Percentiles rank a stretch among this genome's conserved stretches.
These are phyloP conservation scores for Nakazawaea peltata DNA, from an alignment of 805 yeast genomes.

Conservation along the genomic window DNA sequence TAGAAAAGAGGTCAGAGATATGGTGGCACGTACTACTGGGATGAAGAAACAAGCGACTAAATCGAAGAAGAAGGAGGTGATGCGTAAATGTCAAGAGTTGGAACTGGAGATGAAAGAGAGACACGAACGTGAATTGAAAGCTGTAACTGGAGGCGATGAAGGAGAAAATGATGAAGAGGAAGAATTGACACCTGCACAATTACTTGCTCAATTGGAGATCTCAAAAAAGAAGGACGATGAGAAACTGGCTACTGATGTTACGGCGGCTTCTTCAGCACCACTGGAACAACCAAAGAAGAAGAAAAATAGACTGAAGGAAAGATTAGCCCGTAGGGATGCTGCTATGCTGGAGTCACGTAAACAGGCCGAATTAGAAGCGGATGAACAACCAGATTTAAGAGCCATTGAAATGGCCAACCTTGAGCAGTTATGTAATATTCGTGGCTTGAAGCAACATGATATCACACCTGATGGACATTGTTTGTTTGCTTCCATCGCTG, in stretches of 20 bases:
- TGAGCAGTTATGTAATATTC: slow-evolving; percentile 38
- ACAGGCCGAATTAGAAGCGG: slow-evolving; percentile 70
- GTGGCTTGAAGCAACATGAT: slow-evolving; percentile 50
- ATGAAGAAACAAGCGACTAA: slow-evolving; percentile 80
- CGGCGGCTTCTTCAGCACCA: too few relatives aligned
- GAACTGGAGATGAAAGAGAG: slow-evolving; percentile 44
- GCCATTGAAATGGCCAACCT: slow-evolving; percentile 66
- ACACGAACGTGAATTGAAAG: slow-evolving; percentile 45
- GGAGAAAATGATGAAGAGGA: slow-evolving; percentile 14
- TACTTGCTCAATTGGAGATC: slow-evolving; percentile 52
- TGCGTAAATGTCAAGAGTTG: slow-evolving; percentile 48
- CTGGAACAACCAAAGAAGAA: slow-evolving; percentile 28
- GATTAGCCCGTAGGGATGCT: slow-evolving; percentile 68
- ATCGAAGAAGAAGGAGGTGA: slow-evolving; percentile 63
- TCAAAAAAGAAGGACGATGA: slow-evolving; percentile 20
- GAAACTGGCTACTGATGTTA: slow-evolving; percentile 5
- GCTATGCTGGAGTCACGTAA: slow-evolving; percentile 52
- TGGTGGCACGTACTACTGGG: slow-evolving; percentile 60
- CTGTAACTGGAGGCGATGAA: slow-evolving; percentile 9
- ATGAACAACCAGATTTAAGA: slow-evolving; percentile 54
- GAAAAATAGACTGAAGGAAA: slow-evolving; percentile 80
- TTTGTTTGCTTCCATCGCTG: slow-evolving; percentile 76
- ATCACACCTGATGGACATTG: slow-evolving; percentile 93
- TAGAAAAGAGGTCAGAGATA: slow-evolving; percentile 58
- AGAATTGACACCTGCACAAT: slow-evolving; percentile 57